phyloP scores from a whole-genome alignment of 78 protist species.

The Dictyostelium intermedium region DNA sequence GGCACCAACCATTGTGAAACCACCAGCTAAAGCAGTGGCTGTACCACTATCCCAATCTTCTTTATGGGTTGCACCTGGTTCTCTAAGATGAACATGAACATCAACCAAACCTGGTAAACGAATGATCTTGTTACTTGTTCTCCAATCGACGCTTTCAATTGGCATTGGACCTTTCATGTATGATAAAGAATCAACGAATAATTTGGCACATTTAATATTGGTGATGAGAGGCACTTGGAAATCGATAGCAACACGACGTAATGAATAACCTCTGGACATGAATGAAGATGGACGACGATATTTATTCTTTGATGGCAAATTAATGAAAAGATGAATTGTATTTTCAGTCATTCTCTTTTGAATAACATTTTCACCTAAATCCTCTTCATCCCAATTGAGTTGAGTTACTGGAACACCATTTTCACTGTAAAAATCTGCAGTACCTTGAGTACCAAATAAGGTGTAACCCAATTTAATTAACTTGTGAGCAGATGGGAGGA shows the following conservation, averaged over 20 bases:
- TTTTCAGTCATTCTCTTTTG: conserved; percentile 37
- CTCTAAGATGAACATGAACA: conserved; percentile 60
- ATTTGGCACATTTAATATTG: conserved; percentile 94
- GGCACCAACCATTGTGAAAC: conserved; percentile 84
- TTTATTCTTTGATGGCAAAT: conserved; percentile 89
- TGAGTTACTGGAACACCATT: conserved; percentile 70
- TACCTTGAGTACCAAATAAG: conserved; percentile 85
- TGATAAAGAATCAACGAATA: conserved; percentile 83
- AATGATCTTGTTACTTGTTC: conserved; percentile 22
- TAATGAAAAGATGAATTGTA: conserved; percentile 87
- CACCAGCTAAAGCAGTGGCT: conserved; percentile 83
- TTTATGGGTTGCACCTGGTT: conserved; percentile 78
- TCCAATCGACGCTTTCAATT: conserved; percentile 63
- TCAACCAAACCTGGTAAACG: conserved; percentile 84
- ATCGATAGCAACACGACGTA: conserved; percentile 93
- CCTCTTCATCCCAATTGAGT: conserved; percentile 72
- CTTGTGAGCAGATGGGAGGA: conserved; percentile 78
- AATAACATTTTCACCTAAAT: conserved; percentile 18
- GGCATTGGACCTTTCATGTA: conserved; percentile 56
- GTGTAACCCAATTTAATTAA: conserved; percentile 84
- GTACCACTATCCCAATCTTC: conserved; percentile 82
- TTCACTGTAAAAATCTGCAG: conserved; percentile 85
- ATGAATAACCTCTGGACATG: conserved; percentile 89
- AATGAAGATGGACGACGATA: conserved; percentile 89
- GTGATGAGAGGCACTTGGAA: conserved; percentile 90